These are phyloP conservation scores for Sarocladium brachiariae DNA, from an alignment of 2,329 filamentous ascomycete genomes.

Conservation along the genomic window DNA sequence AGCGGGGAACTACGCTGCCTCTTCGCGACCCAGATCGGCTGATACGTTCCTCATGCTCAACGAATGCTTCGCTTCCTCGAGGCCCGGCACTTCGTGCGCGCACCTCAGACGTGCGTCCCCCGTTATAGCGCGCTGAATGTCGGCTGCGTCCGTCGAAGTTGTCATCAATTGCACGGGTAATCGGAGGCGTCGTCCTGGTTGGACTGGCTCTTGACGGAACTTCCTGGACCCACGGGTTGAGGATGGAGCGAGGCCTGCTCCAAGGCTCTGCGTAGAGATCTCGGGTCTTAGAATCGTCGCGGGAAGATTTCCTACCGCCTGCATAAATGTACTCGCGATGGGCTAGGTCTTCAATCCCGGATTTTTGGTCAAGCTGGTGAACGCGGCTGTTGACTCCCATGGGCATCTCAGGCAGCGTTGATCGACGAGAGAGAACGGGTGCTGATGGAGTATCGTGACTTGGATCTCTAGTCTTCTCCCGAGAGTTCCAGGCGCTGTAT, in stretches of 20 bases:
- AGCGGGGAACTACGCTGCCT: neutral
- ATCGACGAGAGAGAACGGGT: conserved; percentile 17
- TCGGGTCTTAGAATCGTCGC: neutral
- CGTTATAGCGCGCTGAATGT: conserved; percentile 30
- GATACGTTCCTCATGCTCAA: neutral
- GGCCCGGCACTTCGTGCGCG: conserved; percentile 32
- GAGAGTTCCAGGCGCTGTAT: conserved; percentile 54
- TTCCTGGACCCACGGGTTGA: conserved; percentile 3
- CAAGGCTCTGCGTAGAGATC: neutral
- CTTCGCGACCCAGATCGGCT: conserved; percentile 1
- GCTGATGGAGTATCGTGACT: conserved; percentile 18
- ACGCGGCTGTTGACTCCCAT: conserved; percentile 33
- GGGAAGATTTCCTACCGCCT: neutral
- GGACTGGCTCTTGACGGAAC: neutral
- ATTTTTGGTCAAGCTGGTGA: conserved; percentile 6
- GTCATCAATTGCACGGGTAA: conserved; percentile 25
- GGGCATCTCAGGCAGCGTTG: conserved; percentile 38
- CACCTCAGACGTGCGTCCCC: conserved; percentile 20
- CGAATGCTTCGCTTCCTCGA: neutral
- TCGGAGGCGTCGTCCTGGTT: conserved; percentile 24
- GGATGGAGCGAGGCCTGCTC: neutral
- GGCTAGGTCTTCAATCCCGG: conserved; percentile 4
- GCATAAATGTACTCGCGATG: conserved; percentile 9
- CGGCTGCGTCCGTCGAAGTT: conserved; percentile 33
- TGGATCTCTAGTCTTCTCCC: conserved; percentile 26